These are phyloP conservation scores for Solanum gandarillasii DNA, from an alignment of 257 asterid species.

Conservation along the genomic window DNA sequence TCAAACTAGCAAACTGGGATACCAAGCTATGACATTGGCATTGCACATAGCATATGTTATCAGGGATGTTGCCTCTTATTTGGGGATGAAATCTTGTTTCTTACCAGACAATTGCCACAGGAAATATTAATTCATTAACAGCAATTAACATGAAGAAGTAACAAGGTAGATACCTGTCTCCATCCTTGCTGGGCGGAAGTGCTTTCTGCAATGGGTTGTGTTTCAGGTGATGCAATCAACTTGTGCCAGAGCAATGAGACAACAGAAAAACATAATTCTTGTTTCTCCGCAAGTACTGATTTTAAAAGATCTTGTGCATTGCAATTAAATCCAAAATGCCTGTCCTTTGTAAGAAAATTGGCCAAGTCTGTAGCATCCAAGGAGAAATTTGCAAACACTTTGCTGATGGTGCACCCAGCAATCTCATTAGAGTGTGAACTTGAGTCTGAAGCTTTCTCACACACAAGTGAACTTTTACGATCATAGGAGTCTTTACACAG, in stretches of 20 bases:
- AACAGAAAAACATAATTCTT: slow-evolving; percentile 91
- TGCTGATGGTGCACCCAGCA: slow-evolving; percentile 36
- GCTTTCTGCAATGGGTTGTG: slow-evolving; percentile 87
- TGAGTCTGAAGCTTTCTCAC: slow-evolving; percentile 26
- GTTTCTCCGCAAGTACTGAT: slow-evolving; percentile 77
- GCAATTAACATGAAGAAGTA: background rate
- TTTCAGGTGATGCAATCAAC: slow-evolving; percentile 90
- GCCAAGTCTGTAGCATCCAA: slow-evolving; percentile 88
- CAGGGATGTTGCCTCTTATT: background rate
- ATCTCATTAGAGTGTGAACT: slow-evolving; percentile 20
- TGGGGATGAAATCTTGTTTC: background rate
- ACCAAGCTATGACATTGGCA: background rate
- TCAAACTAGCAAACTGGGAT: background rate
- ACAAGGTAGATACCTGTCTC: slow-evolving; percentile 68
- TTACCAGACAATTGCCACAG: background rate
- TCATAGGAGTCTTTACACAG: slow-evolving; percentile 27
- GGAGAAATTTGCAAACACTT: slow-evolving; percentile 57
- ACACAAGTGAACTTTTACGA: slow-evolving; percentile 22
- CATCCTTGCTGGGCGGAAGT: slow-evolving; percentile 99
- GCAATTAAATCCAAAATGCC: slow-evolving; percentile 83
- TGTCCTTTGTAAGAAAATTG: slow-evolving; percentile 82
- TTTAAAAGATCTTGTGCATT: slow-evolving; percentile 70
- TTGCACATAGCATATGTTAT: background rate
- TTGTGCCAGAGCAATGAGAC: slow-evolving; percentile 98
- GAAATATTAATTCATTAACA: background rate